A percentile compares a stretch with the other conserved stretches of the same genome.
Evolutionary conservation across 305 asterid species (phyloP).

Genomic region (Monarda citriodora): DNA sequence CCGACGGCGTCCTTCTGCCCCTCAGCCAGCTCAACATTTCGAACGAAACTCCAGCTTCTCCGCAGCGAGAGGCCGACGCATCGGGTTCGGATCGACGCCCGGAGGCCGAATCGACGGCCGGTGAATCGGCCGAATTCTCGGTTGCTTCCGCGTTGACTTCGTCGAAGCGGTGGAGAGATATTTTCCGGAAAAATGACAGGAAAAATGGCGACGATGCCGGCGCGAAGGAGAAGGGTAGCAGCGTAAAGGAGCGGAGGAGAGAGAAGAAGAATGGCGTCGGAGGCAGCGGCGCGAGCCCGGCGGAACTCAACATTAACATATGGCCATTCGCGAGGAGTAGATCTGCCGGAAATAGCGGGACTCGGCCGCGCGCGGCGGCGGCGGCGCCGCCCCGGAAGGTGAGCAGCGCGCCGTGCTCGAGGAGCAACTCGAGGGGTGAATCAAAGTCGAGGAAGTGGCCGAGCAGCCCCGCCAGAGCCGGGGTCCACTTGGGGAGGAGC

Average conservation of each 20-base stretch:
- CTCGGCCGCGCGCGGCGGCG: conserved; percentile 60
- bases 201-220: conserved; percentile 22
- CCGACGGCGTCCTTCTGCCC: conserved; percentile 86
- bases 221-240: conserved; percentile 28
- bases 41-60: conserved; percentile 21
- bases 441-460: conserved; percentile 86
- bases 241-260: conserved; percentile 42
- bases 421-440: conserved; percentile 93
- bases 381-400: conserved; percentile 54
- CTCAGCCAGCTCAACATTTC: conserved; percentile 52
- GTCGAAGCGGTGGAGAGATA: conserved; percentile 86
- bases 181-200: conserved; percentile 55
- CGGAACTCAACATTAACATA: conserved; percentile 88
- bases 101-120: conserved; percentile 21
- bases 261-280: conserved; percentile 49
- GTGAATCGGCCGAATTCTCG: conserved; percentile 26
- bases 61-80: conserved; percentile 17
- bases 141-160: conserved; percentile 34
- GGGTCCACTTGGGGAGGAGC: conserved; percentile 82
- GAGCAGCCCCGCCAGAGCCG: conserved; percentile 68
- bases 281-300: conserved; percentile 36
- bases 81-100: conserved; percentile 35
- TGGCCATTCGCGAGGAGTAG: conserved; percentile 97
- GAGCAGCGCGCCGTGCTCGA: conserved; percentile 96
- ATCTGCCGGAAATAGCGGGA: conserved; percentile 87